Conservation (phyloP, 805 yeast genomes). For the Ogataea angusta region DNA sequence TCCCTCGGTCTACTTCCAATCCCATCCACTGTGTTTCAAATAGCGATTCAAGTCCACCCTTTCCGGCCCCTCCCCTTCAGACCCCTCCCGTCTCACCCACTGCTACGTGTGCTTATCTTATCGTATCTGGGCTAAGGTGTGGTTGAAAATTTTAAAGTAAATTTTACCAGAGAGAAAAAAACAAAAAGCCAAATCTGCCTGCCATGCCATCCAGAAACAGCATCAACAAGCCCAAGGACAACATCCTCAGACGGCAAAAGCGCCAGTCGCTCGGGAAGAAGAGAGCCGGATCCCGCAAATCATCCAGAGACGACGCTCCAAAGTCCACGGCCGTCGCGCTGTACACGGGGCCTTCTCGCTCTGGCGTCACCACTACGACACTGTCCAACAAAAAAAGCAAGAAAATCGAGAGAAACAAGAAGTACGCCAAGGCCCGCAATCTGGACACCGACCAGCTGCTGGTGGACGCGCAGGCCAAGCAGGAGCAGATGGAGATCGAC, state of each 20-base stretch:
- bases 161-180: slow-evolving; percentile 1
- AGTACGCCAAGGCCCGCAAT: slow-evolving; percentile 60
- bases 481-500: slow-evolving; percentile 54
- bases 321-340: slow-evolving; percentile 39
- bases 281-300: slow-evolving; percentile 40
- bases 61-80: background rate
- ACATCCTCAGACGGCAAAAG: slow-evolving; percentile 48
- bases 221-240: slow-evolving; percentile 73
- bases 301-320: slow-evolving; percentile 11
- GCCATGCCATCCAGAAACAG: slow-evolving; percentile 80
- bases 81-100: background rate
- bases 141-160: slow-evolving; percentile 6
- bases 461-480: slow-evolving; percentile 47
- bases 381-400: slow-evolving; percentile 74
- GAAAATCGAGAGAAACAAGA: slow-evolving; percentile 76
- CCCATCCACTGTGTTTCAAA: too few species aligned
- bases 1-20: too few species aligned
- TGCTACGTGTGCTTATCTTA: slow-evolving; percentile 3
- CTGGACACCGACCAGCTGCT: slow-evolving; percentile 37
- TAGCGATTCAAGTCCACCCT: background rate
- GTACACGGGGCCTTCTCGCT: slow-evolving; percentile 33
- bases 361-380: slow-evolving; percentile 49
- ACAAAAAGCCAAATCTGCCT: slow-evolving; percentile 1
- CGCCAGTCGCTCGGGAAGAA: slow-evolving; percentile 49
- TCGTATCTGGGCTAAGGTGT: slow-evolving; percentile 8